A percentile compares a stretch with the other conserved stretches of the same genome.
These are phyloP conservation scores for Adansonia digitata DNA, from an alignment of 345 rosid species.

Conservation along the genomic window DNA sequence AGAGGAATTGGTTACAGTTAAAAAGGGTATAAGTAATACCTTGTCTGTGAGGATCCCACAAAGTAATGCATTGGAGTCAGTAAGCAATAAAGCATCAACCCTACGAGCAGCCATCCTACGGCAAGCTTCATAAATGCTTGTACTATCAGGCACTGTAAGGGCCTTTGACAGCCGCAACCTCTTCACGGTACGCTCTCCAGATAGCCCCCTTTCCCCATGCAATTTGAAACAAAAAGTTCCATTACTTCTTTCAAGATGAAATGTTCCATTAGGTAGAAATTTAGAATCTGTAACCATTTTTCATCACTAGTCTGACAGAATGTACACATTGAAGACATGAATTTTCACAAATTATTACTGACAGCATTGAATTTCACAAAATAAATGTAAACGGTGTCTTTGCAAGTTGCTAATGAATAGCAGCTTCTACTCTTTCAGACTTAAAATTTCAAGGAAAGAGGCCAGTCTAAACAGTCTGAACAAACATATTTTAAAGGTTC, in stretches of 20 bases:
- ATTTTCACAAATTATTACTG: not conserved
- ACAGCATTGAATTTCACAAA: not conserved
- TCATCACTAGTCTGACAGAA: not conserved
- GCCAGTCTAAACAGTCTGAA: not conserved
- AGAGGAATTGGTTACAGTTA: not conserved
- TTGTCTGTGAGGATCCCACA: constrained; percentile 99
- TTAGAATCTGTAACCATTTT: not conserved
- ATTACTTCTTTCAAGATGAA: not conserved
- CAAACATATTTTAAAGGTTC: not conserved
- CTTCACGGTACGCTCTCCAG: constrained; percentile 93
- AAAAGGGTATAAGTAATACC: constrained; percentile 32
- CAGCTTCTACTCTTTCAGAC: not conserved
- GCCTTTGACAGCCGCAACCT: constrained; percentile 87
- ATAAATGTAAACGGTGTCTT: not conserved
- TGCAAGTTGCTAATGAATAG: not conserved
- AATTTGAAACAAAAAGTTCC: not conserved
- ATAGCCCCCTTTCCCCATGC: constrained; percentile 52
- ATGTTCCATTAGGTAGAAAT: not conserved
- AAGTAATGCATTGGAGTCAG: constrained; percentile 89
- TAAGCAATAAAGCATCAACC: constrained; percentile 87
- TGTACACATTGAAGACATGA: not conserved
- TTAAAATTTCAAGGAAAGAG: not conserved
- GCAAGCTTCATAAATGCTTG: constrained; percentile 82
- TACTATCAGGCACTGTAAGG: constrained; percentile 82
- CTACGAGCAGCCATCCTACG: constrained; percentile 91